These are phyloP conservation scores for Symbiotaphrina buchneri DNA, from an alignment of 495 filamentous ascomycete species.

Conservation along the genomic window DNA sequence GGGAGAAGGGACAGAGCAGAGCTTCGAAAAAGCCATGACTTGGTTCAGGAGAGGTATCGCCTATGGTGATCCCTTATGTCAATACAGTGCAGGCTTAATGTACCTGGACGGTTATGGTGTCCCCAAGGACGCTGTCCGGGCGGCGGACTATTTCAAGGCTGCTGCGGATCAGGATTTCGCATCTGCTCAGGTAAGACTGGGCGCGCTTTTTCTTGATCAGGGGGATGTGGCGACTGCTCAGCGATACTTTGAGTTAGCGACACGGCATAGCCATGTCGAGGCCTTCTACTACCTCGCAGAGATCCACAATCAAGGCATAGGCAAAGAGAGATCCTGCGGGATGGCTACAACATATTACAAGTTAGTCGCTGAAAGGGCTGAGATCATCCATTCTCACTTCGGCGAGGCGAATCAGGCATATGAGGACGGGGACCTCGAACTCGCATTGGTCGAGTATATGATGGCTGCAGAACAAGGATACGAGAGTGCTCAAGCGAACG, in stretches of 20 bases:
- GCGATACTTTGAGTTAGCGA: conserved; percentile 82
- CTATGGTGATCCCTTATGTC: conserved; percentile 66
- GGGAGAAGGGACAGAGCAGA: conserved; percentile 73
- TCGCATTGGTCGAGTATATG: conserved; percentile 65
- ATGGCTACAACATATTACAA: conserved; percentile 84
- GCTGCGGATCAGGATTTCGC: conserved; percentile 72
- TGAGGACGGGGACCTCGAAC: conserved; percentile 64
- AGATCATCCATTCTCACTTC: conserved; percentile 66
- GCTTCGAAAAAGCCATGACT: conserved; percentile 43
- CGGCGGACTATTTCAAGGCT: conserved; percentile 58
- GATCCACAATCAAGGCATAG: conserved; percentile 60
- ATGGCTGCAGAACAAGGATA: conserved; percentile 95
- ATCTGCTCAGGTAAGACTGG: conserved; percentile 63
- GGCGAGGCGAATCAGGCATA: conserved; percentile 69
- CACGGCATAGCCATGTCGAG: conserved; percentile 71
- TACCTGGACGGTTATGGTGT: conserved; percentile 71
- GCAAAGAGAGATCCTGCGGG: conserved; percentile 56
- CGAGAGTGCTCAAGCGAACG: conserved; percentile 81
- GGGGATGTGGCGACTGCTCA: conserved; percentile 54
- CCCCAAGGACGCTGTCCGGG: conserved; percentile 44
- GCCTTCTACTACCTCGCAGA: conserved; percentile 92
- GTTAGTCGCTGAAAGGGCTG: conserved; percentile 75
- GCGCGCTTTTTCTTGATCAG: conserved; percentile 76
- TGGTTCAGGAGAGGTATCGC: conserved; percentile 76
- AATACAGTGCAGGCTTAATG: conserved; percentile 72